Evolutionary conservation across 2,329 filamentous ascomycete genomes (phyloP).

Genomic region (Hymenoscyphus occultus): DNA sequence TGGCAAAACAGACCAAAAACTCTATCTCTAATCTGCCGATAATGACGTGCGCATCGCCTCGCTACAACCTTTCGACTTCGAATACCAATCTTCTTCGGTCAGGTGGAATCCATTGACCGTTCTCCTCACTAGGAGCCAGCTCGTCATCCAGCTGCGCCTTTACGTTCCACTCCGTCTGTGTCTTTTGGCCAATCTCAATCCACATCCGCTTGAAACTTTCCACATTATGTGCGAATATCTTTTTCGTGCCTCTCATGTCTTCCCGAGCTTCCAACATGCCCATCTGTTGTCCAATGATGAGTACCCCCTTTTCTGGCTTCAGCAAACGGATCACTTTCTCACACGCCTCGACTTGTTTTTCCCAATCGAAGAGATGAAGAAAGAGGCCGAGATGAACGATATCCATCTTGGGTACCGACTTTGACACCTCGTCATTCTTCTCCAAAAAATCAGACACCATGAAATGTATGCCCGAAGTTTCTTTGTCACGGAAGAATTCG

Average conservation of each 20-base stretch:
- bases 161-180: conserved; percentile 30
- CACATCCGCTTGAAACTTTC: conserved; percentile 26
- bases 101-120: conserved; percentile 30
- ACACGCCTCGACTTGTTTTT: conserved; percentile 33
- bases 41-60: not conserved
- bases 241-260: not conserved
- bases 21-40: not conserved
- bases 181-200: conserved; percentile 24
- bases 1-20: not conserved
- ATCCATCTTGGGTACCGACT: conserved; percentile 40
- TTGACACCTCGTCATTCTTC: conserved; percentile 29
- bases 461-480: conserved; percentile 34
- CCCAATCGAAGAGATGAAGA: conserved; percentile 44
- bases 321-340: conserved; percentile 19
- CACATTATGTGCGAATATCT: conserved; percentile 21
- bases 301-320: conserved; percentile 20
- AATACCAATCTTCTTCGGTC: conserved; percentile 19
- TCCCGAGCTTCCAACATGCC: conserved; percentile 16
- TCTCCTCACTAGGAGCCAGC: conserved; percentile 27
- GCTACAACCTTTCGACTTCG: conserved; percentile 14
- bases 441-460: conserved; percentile 38
- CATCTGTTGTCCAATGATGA: conserved; percentile 19
- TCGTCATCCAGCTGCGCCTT: conserved; percentile 28
- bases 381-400: conserved; percentile 42
- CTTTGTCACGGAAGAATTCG: conserved; percentile 39